Evolutionary conservation across 2,329 filamentous ascomycete species (phyloP), one percentile per base, ranked within the genome.

Genomic region (Zymoseptoria passerinii): DNA sequence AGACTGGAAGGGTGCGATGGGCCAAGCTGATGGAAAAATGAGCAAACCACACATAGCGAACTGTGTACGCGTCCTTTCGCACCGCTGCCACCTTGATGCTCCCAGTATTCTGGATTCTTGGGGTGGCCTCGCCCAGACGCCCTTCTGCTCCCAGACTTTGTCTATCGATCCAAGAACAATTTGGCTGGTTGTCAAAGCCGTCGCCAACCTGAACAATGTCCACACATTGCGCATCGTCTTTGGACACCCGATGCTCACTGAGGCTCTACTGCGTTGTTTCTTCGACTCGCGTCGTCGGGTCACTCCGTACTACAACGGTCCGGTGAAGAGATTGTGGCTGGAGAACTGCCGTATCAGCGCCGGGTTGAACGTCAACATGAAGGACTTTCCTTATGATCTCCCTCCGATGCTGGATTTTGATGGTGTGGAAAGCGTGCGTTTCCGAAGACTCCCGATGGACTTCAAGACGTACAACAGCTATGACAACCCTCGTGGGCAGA

Each of bases 71-170:
- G 68, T 67, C 4, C 62, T 79, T 6, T 76, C 72, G 9, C 76
- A 79, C 63, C 74, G 75, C 23, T 79, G 77, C 63, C 76, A 78
- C 60, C 66, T 78, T 72, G 28, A 75, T 78, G 52, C 78, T 77
- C 65, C 63, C 66, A 23, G 76, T 77, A 55, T 68, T 79, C 1
- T 76, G 75, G 6, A 63, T 65, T 28, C 71, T 72, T 55, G 10
- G 9, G 13, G 2, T 13, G 35, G 35, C 5, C 35, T 44, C 13
- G n/a, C 35, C 9, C 13, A 44, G 35, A 16, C 35, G 10, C 66
- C 70, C 48, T 78, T 78, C 65, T 66, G 73, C 23, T 67, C 68
- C 20, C 68, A 69, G 18, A 74, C 69, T 1, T 66, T 79, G 4
- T 77, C 75, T 4, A 66, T 66, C 20, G 76, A 78, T 59, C 59